Percentiles rank a stretch among this genome's conserved stretches.
These are phyloP conservation scores for Chrysophaeum taylorii DNA, from an alignment of 352 stramenopile genomes.

Conservation along the genomic window DNA sequence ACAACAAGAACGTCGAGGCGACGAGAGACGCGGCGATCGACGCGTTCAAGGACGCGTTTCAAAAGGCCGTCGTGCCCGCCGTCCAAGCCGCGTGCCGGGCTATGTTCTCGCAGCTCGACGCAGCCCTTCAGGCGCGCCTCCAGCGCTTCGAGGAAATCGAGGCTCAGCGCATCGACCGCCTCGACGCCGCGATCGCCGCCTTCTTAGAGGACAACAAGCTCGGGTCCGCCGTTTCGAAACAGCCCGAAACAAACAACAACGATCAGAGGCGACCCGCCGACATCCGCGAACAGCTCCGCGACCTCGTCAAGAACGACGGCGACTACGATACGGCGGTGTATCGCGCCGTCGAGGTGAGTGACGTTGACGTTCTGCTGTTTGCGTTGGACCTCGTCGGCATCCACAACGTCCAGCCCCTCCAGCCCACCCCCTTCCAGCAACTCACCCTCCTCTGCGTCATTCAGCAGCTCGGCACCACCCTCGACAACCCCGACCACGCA, in stretches of 20 bases:
- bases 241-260: too few relatives aligned
- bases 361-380: conserved; percentile 2
- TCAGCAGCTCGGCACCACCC: not conserved
- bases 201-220: too few relatives aligned
- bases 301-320: not conserved
- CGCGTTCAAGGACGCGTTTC: too few relatives aligned
- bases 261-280: not conserved
- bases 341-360: not conserved
- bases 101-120: too few relatives aligned
- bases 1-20: too few relatives aligned
- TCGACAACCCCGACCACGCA: not conserved
- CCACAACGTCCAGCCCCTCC: not conserved
- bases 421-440: not conserved
- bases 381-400: not conserved
- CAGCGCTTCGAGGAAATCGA: too few relatives aligned
- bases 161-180: too few relatives aligned
- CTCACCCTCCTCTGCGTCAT: not conserved
- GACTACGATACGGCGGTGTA: not conserved
- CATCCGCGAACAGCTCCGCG: not conserved
- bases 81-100: too few relatives aligned
- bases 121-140: too few relatives aligned
- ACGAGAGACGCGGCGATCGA: too few relatives aligned
- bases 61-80: not conserved
- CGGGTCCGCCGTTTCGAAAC: too few relatives aligned
- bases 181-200: too few relatives aligned